phyloP scores from a whole-genome alignment of 2,329 filamentous ascomycete species.

The Sarocladiaceae sp. region DNA sequence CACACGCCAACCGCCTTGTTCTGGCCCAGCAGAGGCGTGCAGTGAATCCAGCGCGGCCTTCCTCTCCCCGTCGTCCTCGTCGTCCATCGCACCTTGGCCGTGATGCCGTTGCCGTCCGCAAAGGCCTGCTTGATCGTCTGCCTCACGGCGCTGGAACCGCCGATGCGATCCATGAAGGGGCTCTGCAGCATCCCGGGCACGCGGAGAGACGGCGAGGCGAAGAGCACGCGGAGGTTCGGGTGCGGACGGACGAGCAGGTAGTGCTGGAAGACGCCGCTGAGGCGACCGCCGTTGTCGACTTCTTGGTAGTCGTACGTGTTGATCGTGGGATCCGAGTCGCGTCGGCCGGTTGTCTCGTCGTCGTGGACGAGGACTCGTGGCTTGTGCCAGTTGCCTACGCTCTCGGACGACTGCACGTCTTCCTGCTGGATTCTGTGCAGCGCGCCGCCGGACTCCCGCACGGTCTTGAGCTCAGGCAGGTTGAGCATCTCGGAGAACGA shows the following conservation, averaged over 20 bases:
- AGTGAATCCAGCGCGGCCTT: slow-evolving; percentile 68
- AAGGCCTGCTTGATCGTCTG: slow-evolving; percentile 52
- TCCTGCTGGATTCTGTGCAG: slow-evolving; percentile 41
- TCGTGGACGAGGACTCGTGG: slow-evolving; percentile 35
- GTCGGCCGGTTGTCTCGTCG: slow-evolving; percentile 18
- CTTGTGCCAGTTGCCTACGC: slow-evolving; percentile 30
- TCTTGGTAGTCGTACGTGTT: slow-evolving; percentile 10
- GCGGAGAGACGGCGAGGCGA: slow-evolving; percentile 61
- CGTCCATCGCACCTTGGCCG: slow-evolving; percentile 67
- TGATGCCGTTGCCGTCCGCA: slow-evolving; percentile 62
- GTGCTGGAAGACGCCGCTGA: slow-evolving; percentile 37
- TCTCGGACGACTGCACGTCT: slow-evolving; percentile 35
- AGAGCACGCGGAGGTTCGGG: slow-evolving; percentile 60
- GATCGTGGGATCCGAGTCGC: slow-evolving; percentile 16
- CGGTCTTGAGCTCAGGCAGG: slow-evolving; percentile 56
- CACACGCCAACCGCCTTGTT: slow-evolving; percentile 67
- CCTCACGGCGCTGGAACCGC: slow-evolving; percentile 40
- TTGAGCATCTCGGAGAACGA: slow-evolving; percentile 56
- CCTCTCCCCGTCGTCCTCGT: slow-evolving; percentile 36
- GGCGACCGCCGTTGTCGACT: slow-evolving; percentile 14
- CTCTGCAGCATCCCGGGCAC: slow-evolving; percentile 62
- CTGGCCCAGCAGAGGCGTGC: slow-evolving; percentile 62
- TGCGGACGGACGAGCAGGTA: slow-evolving; percentile 61
- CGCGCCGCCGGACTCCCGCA: slow-evolving; percentile 55
- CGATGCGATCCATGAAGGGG: slow-evolving; percentile 47